These are phyloP conservation scores for Byssothecium circinans DNA, from an alignment of 2,329 filamentous ascomycete genomes.

Conservation along the genomic window DNA sequence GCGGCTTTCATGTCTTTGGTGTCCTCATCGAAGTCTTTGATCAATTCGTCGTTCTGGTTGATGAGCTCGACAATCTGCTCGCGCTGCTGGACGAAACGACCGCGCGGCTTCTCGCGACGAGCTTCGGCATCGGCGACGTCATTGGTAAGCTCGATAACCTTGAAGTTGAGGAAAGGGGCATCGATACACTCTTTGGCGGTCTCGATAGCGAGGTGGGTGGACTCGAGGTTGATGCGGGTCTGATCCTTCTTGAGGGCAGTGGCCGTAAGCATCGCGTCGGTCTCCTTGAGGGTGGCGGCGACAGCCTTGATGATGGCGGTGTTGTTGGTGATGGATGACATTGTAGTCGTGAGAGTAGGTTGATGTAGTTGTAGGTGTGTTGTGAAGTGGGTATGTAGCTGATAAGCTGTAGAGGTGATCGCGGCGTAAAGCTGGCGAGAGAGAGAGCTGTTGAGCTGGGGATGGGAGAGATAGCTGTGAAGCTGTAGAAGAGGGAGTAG, in stretches of 20 bases:
- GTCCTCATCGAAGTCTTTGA: background rate
- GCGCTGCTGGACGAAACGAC: background rate
- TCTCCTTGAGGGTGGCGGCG: background rate
- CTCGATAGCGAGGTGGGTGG: background rate
- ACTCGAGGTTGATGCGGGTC: background rate
- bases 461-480: too few relatives aligned
- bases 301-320: background rate
- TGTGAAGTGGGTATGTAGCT: too few relatives aligned
- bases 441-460: too few relatives aligned
- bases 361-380: too few relatives aligned
- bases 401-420: too few relatives aligned
- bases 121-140: background rate
- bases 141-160: background rate
- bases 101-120: background rate
- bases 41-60: background rate
- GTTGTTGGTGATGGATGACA: background rate
- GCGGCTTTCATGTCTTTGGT: background rate
- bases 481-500: too few relatives aligned
- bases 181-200: background rate
- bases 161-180: background rate
- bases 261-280: background rate
- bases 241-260: background rate
- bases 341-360: background rate
- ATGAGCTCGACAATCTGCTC: background rate
- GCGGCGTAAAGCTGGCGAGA: too few relatives aligned